Base-by-base conservation (phyloP, 2,329 filamentous ascomycete genomes). In the Pyrenophora tritici-repentis region DNA sequence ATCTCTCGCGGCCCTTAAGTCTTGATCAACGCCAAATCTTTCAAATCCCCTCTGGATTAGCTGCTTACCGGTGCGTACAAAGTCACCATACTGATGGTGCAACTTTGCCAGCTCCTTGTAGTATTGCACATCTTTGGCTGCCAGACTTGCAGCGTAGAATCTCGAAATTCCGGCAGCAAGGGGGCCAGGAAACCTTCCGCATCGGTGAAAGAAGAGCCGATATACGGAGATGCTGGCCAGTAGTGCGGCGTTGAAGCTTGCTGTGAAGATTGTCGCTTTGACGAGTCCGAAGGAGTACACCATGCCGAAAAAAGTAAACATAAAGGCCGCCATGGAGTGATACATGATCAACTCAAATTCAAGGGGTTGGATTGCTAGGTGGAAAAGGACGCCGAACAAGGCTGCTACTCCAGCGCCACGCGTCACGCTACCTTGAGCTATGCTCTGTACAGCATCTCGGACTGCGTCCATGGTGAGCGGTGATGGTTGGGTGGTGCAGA, bases 1-100 rank as follows among this genome's bases (percentile, higher is more conserved):
- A 70, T 57, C 24, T 68, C 66, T 12, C 62, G 55, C 4, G 66
- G 66, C 1, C 56, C 59, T 61, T 42, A 8, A n/a, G 20, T 8
- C n/a, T 35, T 12, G 9, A 26, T 57, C 4, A 51, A 32, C 22
- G 45, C 26, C 12, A 24, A 38, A 14, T 26, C 8, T 2, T 16
- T 9, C 13, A 2, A 16, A 37, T 7, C 20, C 10, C 29, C 12
- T 6, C 3, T 12, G 18, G 14, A 12, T 6, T 17, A 10, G 5
- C 20, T 16, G 49, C 43, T 53, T 53, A 71, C 72, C 72, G 8
- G 64, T 68, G 22, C 70, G 65, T 5, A 73, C 65, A 53, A 72
- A 66, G 36, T 73, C 65, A 17, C 72, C 72, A 52, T 73, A 72
- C 31, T 60, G 46, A 0, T 53, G 39, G 45, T 73, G 71, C 47